Evolutionary conservation across 345 rosid species (phyloP), one percentile per base, ranked within the genome.

Genomic region (Bretschneidera sinensis): DNA sequence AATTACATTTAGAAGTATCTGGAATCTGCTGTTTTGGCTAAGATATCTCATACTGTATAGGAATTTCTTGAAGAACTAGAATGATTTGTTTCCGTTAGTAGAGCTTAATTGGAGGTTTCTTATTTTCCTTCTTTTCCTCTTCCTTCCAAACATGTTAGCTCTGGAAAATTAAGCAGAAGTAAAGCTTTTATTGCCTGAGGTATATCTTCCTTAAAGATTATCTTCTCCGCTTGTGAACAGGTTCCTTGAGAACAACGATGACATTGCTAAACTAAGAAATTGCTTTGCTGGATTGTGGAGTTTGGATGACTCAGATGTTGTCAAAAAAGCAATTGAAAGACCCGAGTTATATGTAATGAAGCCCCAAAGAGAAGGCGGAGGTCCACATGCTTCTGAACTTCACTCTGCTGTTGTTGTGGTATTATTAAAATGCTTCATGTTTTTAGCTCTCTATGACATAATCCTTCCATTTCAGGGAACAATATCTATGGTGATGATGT

Each of bases 301-400:
- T 73, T 80, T 91, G 75, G 98, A 88, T 64, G 87, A 91, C 48
- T 59, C 71, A 2, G 91, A 78, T 45, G 80, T 84, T 11, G 60
- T 87, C 55, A 71, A 65, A 53, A 72, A 75, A 76, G 97, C 97
- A 48, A 91, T 94, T 39, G 88, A 83, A 61, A 82, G 54, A 18
- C 97, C 99, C 0, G 83, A 83, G 52, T 70, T 79, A 43, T 94
- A 78, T 52, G 95, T 94, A 45, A 82, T 94, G 96, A 91, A 94
- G 84, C 99, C 99, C 43, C 97, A 94, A 65, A 80, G 97, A 83
- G 99, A 91, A 88, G 99, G 99, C 69, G 96, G 99, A 86, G 98
- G 96, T 91, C 52, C 51, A 25, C 28, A 50, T 61, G 61, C 51
- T 55, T 65, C 57, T 55, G 24, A 20, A 14, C 13, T 49, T n/a